Percentiles rank a stretch among this genome's conserved stretches.
Evolutionary conservation across 345 rosid genomes (phyloP).

Genomic region (Durio zibethinus): DNA sequence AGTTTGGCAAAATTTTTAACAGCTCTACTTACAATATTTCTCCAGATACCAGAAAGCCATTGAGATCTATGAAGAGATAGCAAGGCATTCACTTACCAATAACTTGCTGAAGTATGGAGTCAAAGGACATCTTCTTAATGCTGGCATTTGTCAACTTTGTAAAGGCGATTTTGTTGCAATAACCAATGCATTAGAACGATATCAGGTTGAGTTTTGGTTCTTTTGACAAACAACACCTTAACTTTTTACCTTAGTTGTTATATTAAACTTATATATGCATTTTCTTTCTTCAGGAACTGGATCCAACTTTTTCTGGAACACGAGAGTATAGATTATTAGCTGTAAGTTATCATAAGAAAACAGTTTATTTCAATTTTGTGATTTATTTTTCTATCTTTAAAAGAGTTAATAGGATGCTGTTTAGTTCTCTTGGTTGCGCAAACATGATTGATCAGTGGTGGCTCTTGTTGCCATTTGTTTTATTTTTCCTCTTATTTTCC

Average conservation of each 20-base stretch:
- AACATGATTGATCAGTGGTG: background rate
- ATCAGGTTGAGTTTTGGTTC: slow-evolving; percentile 58
- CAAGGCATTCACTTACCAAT: slow-evolving; percentile 60
- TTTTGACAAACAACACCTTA: background rate
- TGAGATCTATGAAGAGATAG: slow-evolving; percentile 90
- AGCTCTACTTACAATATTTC: slow-evolving; percentile 19
- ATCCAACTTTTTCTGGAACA: slow-evolving; percentile 95
- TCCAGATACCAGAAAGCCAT: slow-evolving; percentile 81
- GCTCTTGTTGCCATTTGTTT: background rate
- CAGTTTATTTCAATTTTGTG: background rate
- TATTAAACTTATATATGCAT: slow-evolving; percentile 9
- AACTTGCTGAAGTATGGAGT: slow-evolving; percentile 96
- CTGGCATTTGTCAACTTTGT: slow-evolving; percentile 96
- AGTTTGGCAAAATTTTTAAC: background rate
- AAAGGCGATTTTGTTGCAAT: slow-evolving; percentile 88
- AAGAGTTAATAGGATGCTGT: background rate
- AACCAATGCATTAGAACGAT: slow-evolving; percentile 79
- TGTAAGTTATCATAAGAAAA: slow-evolving; percentile 34
- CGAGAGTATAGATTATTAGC: slow-evolving; percentile 70
- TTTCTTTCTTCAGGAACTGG: slow-evolving; percentile 64
- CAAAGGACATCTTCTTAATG: slow-evolving; percentile 98
- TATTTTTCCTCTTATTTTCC: background rate
- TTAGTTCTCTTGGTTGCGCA: background rate
- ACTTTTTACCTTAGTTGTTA: background rate
- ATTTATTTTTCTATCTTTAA: background rate